Conservation (phyloP, 2,329 filamentous ascomycete species). For the Grosmannia huntii region DNA sequence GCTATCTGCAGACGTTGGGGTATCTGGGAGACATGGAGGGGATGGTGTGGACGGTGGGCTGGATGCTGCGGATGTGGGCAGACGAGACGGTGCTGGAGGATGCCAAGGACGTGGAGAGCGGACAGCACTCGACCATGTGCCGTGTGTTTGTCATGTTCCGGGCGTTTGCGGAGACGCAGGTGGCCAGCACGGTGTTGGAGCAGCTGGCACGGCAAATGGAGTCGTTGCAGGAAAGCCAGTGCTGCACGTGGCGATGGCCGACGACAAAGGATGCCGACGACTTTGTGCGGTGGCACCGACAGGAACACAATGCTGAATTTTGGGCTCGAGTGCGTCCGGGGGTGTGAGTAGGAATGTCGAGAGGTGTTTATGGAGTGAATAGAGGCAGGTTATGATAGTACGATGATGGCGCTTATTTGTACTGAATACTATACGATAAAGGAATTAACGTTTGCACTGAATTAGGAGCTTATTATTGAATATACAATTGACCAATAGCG, state of each 20-base stretch:
- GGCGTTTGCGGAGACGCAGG: conserved; percentile 30
- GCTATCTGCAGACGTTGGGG: conserved; percentile 51
- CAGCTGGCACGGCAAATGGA: conserved; percentile 18
- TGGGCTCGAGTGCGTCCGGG: conserved; percentile 9
- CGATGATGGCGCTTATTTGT: no score
- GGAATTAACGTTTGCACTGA: no score
- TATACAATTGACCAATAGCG: conserved; percentile 1
- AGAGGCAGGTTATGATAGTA: no score
- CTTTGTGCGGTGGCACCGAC: conserved; percentile 17
- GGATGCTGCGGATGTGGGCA: conserved; percentile 40
- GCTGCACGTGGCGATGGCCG: conserved; percentile 24
- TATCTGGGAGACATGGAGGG: conserved; percentile 45
- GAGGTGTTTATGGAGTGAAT: no score
- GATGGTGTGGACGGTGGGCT: conserved; percentile 43
- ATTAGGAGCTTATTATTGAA: no score
- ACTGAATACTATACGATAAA: no score
- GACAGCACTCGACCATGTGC: conserved; percentile 19
- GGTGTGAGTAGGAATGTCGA: background rate
- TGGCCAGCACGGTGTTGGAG: conserved; percentile 18
- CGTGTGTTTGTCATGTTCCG: conserved; percentile 26
- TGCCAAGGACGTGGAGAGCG: conserved; percentile 23
- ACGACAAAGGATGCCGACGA: conserved; percentile 17
- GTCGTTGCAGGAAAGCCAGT: conserved; percentile 14
- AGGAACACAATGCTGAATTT: conserved; percentile 7
- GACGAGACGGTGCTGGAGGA: conserved; percentile 20